Evolutionary conservation across 768 basidiomycete genomes (phyloP).

Genomic region (Auricularia sp.): DNA sequence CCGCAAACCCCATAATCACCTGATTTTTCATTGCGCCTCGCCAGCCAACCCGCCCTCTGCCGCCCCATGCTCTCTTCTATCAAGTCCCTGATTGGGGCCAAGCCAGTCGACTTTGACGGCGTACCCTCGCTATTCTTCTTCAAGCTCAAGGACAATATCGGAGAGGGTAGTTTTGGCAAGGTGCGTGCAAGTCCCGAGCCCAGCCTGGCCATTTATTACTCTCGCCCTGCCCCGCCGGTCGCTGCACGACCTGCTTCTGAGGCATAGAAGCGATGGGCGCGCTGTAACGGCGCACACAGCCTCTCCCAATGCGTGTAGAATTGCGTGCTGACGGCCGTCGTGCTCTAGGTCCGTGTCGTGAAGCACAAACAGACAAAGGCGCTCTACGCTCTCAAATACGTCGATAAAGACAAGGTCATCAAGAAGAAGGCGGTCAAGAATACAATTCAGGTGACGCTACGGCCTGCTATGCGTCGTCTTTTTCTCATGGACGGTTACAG

Average conservation of each 20-base stretch:
- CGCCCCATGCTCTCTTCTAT: neutral
- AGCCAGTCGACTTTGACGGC: constrained; percentile 29
- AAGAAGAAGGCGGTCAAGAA: constrained; percentile 87
- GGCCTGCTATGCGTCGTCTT: constrained; percentile 10
- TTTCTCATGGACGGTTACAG: neutral
- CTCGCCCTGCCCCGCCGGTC: too few relatives aligned
- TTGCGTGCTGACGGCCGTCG: constrained; percentile 11
- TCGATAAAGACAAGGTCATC: constrained; percentile 88
- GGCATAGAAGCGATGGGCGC: too few relatives aligned
- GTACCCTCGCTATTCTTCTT: constrained; percentile 38
- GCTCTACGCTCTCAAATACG: constrained; percentile 93
- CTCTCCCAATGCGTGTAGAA: too few relatives aligned
- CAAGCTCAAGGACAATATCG: constrained; percentile 35
- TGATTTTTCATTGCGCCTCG: too few relatives aligned
- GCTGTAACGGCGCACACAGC: too few relatives aligned
- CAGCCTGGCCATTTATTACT: too few relatives aligned
- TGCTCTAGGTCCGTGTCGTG: constrained; percentile 78
- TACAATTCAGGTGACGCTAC: constrained; percentile 37
- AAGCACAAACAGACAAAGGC: constrained; percentile 91
- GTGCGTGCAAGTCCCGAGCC: constrained; percentile 15
- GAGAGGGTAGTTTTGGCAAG: constrained; percentile 41
- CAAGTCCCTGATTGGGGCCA: neutral
- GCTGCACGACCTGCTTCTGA: neutral
- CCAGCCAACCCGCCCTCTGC: neutral
- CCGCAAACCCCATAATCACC: too few relatives aligned